Evolutionary conservation across 441 rosid genomes (phyloP), one percentile per base, ranked within the genome.

Genomic region (Lepidium campestre): DNA sequence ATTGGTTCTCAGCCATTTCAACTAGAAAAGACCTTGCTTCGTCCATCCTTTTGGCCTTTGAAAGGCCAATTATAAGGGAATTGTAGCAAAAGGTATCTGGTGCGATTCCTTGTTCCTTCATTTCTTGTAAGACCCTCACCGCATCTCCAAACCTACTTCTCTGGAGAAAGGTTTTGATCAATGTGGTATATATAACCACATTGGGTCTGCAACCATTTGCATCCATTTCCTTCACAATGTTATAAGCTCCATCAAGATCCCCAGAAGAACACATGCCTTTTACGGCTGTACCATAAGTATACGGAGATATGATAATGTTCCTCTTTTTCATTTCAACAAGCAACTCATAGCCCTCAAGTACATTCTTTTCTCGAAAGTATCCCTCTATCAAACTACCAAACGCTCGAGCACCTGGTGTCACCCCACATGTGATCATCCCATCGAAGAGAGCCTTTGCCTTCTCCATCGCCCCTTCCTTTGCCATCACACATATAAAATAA

Each of bases 71-170:
- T 70, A 93, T 86, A 45, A 85, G 68, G 32, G 87, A 78, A 74
- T 90, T 88, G 64, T 85, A 93, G 77, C 94, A 88, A 68, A 84
- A 79, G 4, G 79, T 80, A 67, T 93, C 97, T 35, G 94, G 92
- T 40, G 67, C 23, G 61, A 83, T 68, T 60, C 94, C 87, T 50
- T 70, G 72, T 37, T 71, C 83, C 66, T 76, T 78, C 97, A 93
- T 88, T 73, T 70, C 72, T 62, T 80, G 76, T 14, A 90, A 68
- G 68, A 81, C 62, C 72, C 71, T 70, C 60, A 53, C 58, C 37
- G 88, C 93, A 49, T 86, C 92, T 46, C 73, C 85, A 60, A 75
- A 67, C 63, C 69, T 82, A 64, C 86, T 72, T 52, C 81, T 76
- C 73, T 74, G 79, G 15, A 86, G 78, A 66, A 78, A 64, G 46